A percentile compares a stretch with the other conserved stretches of the same genome.
These are phyloP conservation scores for Alternaria sp. DNA, from an alignment of 2,329 filamentous ascomycete genomes.

Conservation along the genomic window DNA sequence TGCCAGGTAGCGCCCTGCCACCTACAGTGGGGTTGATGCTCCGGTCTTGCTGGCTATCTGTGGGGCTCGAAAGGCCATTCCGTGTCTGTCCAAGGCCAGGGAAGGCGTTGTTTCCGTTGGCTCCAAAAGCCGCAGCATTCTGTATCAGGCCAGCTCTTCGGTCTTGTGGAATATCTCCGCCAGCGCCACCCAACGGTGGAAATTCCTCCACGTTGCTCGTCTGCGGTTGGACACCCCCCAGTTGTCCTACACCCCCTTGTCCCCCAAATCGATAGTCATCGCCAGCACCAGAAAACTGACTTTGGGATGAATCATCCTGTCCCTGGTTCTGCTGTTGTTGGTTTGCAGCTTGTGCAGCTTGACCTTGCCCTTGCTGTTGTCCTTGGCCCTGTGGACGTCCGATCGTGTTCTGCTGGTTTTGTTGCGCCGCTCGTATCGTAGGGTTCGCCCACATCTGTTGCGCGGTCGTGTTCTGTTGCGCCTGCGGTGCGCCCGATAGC, in stretches of 20 bases:
- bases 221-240: constrained; percentile 61
- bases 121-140: constrained; percentile 56
- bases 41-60: constrained; percentile 49
- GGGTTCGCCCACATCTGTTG: constrained; percentile 67
- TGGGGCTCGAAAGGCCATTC: constrained; percentile 54
- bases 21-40: constrained; percentile 42
- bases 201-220: constrained; percentile 68
- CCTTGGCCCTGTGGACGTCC: constrained; percentile 60
- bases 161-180: constrained; percentile 61
- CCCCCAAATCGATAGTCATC: constrained; percentile 67
- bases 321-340: constrained; percentile 55
- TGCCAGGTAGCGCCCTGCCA: constrained; percentile 37
- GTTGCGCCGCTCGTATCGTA: constrained; percentile 62
- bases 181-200: constrained; percentile 65
- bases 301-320: constrained; percentile 55
- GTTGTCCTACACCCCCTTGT: constrained; percentile 62
- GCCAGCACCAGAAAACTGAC: constrained; percentile 61
- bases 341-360: constrained; percentile 49
- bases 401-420: constrained; percentile 63
- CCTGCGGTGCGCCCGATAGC: constrained; percentile 65
- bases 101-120: constrained; percentile 50
- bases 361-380: constrained; percentile 40
- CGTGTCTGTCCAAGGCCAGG: constrained; percentile 55
- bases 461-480: constrained; percentile 61
- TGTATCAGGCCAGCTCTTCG: constrained; percentile 62